Percentiles rank a stretch among this genome's conserved stretches.
Evolutionary conservation across 2,329 filamentous ascomycete species (phyloP).

Genomic region (Alternaria metachromatica): DNA sequence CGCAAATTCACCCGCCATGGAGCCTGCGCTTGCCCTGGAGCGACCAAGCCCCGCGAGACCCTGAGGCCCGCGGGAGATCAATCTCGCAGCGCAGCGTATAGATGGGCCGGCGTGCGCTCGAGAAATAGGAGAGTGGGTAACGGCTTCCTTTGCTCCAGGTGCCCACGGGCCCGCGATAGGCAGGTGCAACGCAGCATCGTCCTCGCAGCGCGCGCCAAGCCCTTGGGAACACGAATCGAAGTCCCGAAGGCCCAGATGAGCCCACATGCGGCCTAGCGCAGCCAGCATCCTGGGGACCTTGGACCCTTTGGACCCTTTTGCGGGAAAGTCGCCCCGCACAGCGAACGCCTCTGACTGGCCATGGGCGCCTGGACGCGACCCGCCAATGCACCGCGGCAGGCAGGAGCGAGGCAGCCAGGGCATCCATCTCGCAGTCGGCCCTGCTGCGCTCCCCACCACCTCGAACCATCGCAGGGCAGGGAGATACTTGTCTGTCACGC

Average conservation of each 20-base stretch:
- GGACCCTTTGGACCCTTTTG: constrained; percentile 6
- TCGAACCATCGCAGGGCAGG: neutral
- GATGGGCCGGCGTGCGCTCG: neutral
- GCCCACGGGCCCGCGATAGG: constrained; percentile 6
- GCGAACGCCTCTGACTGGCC: neutral
- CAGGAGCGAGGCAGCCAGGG: neutral
- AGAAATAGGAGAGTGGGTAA: neutral
- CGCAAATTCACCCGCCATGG: neutral
- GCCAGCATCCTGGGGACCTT: constrained; percentile 1
- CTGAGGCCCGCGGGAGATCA: neutral
- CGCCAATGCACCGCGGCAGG: neutral
- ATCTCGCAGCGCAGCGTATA: constrained; percentile 4
- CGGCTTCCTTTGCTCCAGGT: neutral
- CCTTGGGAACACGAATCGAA: neutral
- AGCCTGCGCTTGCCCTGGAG: neutral
- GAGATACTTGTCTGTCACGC: neutral
- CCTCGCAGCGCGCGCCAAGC: constrained; percentile 1
- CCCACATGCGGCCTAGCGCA: neutral
- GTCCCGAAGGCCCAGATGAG: neutral
- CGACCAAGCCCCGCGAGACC: neutral
- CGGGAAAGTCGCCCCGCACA: neutral
- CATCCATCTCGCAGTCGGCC: neutral
- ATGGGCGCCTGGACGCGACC: neutral
- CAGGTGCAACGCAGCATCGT: constrained; percentile 2
- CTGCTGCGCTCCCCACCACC: neutral